These are phyloP conservation scores for Nectriaceae sp. DNA, from an alignment of 2,329 filamentous ascomycete species.

Conservation along the genomic window DNA sequence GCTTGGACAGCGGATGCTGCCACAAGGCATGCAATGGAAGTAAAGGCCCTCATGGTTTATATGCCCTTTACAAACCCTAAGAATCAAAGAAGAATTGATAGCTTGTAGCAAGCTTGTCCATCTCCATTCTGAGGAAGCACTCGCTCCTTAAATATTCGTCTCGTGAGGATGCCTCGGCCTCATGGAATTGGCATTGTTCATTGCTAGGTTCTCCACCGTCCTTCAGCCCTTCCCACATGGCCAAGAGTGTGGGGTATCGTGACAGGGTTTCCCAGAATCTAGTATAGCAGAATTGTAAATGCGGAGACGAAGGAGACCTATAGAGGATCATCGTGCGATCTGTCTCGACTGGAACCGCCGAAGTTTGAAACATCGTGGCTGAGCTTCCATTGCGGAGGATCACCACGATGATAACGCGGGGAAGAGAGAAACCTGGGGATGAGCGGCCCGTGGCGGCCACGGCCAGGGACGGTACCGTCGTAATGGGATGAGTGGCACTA, in stretches of 20 bases:
- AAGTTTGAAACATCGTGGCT: constrained; percentile 1
- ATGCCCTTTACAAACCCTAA: not conserved
- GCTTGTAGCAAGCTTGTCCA: not conserved
- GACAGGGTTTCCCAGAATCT: not conserved
- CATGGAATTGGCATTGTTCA: not conserved
- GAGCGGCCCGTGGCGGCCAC: not conserved
- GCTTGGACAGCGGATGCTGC: constrained; percentile 9
- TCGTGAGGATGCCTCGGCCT: not conserved
- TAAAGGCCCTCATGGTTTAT: constrained; percentile 5
- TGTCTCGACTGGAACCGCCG: constrained; percentile 6
- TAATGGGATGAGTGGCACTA: not conserved
- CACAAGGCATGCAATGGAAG: constrained; percentile 8
- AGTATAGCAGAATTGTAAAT: not conserved
- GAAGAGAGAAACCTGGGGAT: constrained; percentile 1
- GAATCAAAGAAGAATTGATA: not conserved
- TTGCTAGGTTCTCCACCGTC: constrained; percentile 1
- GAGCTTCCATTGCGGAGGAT: not conserved
- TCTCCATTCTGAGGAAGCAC: not conserved
- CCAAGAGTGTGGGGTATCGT: constrained; percentile 5
- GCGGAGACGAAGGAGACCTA: not conserved
- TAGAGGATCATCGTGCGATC: not conserved
- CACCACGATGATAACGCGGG: constrained; percentile 1
- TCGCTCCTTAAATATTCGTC: constrained; percentile 3
- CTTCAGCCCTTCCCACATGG: constrained; percentile 8
- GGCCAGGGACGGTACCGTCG: not conserved